These are phyloP conservation scores for Neophaeococcomyces aloes DNA, from an alignment of 2,329 filamentous ascomycete species.

Conservation along the genomic window DNA sequence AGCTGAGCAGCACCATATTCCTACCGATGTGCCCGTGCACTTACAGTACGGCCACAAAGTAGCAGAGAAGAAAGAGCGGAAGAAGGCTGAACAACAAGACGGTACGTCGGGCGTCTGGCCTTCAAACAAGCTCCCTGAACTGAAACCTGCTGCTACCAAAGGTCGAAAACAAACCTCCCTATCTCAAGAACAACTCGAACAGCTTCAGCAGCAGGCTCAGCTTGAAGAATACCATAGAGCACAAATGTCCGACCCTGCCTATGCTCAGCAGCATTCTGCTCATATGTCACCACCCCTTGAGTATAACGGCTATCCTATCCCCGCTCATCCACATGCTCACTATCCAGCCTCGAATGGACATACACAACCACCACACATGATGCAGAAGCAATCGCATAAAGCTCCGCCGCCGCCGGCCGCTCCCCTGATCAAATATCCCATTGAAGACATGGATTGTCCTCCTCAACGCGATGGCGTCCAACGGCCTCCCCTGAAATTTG, in stretches of 20 bases:
- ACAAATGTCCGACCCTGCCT: constrained; percentile 35
- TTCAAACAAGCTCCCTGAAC: constrained; percentile 53
- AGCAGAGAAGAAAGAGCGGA: constrained; percentile 64
- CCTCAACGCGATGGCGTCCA: constrained; percentile 52
- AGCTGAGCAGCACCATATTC: constrained; percentile 73
- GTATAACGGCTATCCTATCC: constrained; percentile 7
- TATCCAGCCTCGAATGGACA: constrained; percentile 9
- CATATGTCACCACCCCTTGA: constrained; percentile 15
- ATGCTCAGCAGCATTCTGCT: constrained; percentile 21
- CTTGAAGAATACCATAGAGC: constrained; percentile 38
- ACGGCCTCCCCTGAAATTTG: constrained; percentile 67
- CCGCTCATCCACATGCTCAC: constrained; percentile 21
- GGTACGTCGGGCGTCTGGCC: constrained; percentile 41
- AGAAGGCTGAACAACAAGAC: constrained; percentile 44
- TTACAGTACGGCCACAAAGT: constrained; percentile 71
- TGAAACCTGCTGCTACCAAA: constrained; percentile 63
- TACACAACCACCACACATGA: constrained; percentile 26
- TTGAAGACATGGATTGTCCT: constrained; percentile 79
- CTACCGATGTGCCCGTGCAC: constrained; percentile 73
- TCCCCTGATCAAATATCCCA: constrained; percentile 81
- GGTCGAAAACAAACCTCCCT: constrained; percentile 23
- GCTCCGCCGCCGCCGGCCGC: constrained; percentile 52
- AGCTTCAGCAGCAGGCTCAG: constrained; percentile 47
- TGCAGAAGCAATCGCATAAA: constrained; percentile 30
- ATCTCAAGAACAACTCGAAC: constrained; percentile 8